Conservation (phyloP, 495 filamentous ascomycete species). For the Podospora anserina region DNA sequence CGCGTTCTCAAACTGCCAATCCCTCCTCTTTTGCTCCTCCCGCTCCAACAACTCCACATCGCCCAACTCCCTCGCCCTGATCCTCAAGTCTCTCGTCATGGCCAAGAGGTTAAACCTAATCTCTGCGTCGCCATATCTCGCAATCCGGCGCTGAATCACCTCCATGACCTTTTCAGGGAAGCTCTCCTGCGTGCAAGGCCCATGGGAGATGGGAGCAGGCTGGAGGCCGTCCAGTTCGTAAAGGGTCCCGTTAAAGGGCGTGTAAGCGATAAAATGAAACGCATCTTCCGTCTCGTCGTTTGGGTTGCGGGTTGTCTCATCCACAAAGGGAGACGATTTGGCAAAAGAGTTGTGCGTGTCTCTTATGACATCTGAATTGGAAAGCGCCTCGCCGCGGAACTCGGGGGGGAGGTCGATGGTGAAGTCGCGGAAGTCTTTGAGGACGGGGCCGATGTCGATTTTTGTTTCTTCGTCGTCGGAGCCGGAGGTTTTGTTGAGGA, state of each 20-base stretch:
- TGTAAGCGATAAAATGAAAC: slow-evolving; percentile 98
- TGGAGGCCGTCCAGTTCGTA: slow-evolving; percentile 97
- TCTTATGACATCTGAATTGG: slow-evolving; percentile 76
- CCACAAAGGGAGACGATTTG: slow-evolving; percentile 79
- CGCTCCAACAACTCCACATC: slow-evolving; percentile 72
- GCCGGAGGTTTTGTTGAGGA: slow-evolving; percentile 72
- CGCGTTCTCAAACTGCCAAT: slow-evolving; percentile 96
- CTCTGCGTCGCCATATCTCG: slow-evolving; percentile 78
- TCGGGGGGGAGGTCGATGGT: slow-evolving; percentile 83
- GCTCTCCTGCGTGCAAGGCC: slow-evolving; percentile 59
- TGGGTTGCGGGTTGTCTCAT: slow-evolving; percentile 70
- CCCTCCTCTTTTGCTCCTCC: slow-evolving; percentile 79
- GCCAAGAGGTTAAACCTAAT: slow-evolving; percentile 96
- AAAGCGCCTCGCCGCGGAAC: slow-evolving; percentile 58
- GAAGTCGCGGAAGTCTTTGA: slow-evolving; percentile 86
- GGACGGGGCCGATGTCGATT: slow-evolving; percentile 55
- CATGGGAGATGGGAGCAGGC: slow-evolving; percentile 87
- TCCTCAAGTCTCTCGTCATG: slow-evolving; percentile 76
- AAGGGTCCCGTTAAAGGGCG: slow-evolving; percentile 67
- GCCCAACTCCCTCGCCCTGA: slow-evolving; percentile 73
- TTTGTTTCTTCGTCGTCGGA: neutral
- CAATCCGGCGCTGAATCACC: slow-evolving; percentile 79
- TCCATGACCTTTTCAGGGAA: slow-evolving; percentile 84
- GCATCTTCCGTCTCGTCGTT: slow-evolving; percentile 69
- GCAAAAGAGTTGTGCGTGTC: slow-evolving; percentile 94